Evolutionary conservation across 495 filamentous ascomycete species (phyloP), one percentile per base, ranked within the genome.

Genomic region (Immersiella caudata): DNA sequence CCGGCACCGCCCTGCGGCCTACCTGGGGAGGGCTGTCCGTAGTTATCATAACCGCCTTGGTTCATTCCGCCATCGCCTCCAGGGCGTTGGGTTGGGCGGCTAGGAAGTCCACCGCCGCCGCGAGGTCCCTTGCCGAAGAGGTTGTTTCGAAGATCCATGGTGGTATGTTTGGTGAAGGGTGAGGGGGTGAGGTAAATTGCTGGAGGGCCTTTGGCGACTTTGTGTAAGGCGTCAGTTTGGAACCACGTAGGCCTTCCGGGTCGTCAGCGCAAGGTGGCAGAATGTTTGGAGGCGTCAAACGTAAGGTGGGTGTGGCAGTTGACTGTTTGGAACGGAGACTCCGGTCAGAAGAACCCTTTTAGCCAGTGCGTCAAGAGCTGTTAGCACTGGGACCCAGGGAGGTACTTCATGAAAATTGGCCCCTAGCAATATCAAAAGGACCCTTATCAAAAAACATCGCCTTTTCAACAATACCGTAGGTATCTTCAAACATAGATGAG

Each of bases 121-220:
- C 26, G 66, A 60, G 46, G 65, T 58, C 36, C 70, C 67, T 72
- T 72, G 51, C 79, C 73, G 59, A 81, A 80, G 58, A 80, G 76
- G 56, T 78, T 78, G 70, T 75, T 79, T 68, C 79, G 74, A 59
- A 76, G 59, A 70, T 81, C 78, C 79, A 81, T 81, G 46, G 11
- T 56, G 67, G 12, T 14, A 22, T 16, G 33, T 21, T 52, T 22
- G 24, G 22, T 9, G 22, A 20, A 26, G 6, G 6, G 21, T 7
- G 55, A 54, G 4, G 18, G 5, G 50, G 16, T n/a, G n/a, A n/a
- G n/a, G n/a, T n/a, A n/a, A n/a, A n/a, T n/a, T 9, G 52, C 6
- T 24, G 11, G 52, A 20, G 14, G 14, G 40, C 40, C 5, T 2
- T 14, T 46, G 40, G 5, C 33, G 12, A 36, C 33, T 36, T 36